Evolutionary conservation across 78 protist genomes (phyloP), one percentile per base, ranked within the genome.

Genomic region (Tieghemostelium lacteum): DNA sequence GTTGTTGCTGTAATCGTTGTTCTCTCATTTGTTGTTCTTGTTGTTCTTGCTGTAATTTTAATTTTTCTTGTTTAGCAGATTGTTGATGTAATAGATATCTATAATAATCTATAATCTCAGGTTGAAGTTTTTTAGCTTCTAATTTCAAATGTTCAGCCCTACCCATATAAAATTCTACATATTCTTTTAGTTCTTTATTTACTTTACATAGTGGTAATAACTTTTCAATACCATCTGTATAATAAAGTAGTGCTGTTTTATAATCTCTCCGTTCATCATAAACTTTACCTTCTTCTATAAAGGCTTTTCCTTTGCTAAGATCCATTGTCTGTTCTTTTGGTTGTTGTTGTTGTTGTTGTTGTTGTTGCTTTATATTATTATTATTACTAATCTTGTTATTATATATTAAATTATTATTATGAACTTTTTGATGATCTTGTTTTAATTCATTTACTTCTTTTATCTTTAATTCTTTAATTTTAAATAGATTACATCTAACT

Each of bases 171-270:
- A 55, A 66, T n/a, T 50, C 54, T 1, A 80, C 40, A 52, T 63
- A 77, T 16, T 77, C 54, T 34, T 54, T 77, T 31, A 64, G 64
- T 36, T 77, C 74, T 52, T 22, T 77, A n/a, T 73, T 64, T 28
- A 54, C 19, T 60, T 73, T 73, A 26, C 58, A 64, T 19, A 49
- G 22, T 40, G 73, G 37, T 67, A 77, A 29, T 40, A 77, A 50
- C 36, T 77, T 77, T n/a, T 64, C 87, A 36, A 77, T 29, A n/a
- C 87, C 87, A 49, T 77, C 74, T 29, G 71, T 77, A 64, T 77
- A 77, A 49, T 45, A 77, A 50, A 29, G 22, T 28, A 77, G 33
- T 24, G 73, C 58, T 19, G 29, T 50, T 16, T 50, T 10, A 17
- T 45, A 77, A 7, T 77, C 71, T 29, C 45, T 7, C 31, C 45